These are phyloP conservation scores for Raffaelea ambrosiae DNA, from an alignment of 2,329 filamentous ascomycete genomes.

Conservation along the genomic window DNA sequence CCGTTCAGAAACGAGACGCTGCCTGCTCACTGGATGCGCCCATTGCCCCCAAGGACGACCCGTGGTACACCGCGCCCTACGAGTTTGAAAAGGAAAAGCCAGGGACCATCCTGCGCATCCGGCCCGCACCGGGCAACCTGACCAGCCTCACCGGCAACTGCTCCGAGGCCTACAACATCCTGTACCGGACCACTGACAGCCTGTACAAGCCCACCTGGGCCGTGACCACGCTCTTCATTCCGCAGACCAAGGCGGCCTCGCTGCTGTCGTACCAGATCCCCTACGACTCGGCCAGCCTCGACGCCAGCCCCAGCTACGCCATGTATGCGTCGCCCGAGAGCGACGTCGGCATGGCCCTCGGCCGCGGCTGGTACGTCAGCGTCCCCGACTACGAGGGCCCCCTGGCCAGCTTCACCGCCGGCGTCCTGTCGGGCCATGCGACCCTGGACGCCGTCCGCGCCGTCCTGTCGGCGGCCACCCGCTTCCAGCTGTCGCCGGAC, in stretches of 20 bases:
- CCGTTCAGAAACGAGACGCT: no score
- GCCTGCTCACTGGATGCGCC: conserved; percentile 10
- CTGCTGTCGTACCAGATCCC: conserved; percentile 33
- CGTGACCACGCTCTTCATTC: conserved; percentile 27
- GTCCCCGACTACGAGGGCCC: conserved; percentile 37
- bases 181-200: conserved; percentile 28
- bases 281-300: conserved; percentile 27
- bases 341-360: conserved; percentile 26
- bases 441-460: conserved; percentile 34
- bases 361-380: conserved; percentile 33
- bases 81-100: conserved; percentile 18
- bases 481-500: conserved; percentile 20
- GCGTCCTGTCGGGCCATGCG: conserved; percentile 31
- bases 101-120: conserved; percentile 20
- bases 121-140: conserved; percentile 18
- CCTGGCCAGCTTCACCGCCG: conserved; percentile 31
- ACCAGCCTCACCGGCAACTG: conserved; percentile 12
- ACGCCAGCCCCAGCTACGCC: conserved; percentile 28
- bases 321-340: conserved; percentile 14
- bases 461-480: conserved; percentile 18
- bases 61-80: conserved; percentile 22
- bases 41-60: conserved; percentile 20
- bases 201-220: conserved; percentile 25
- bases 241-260: conserved; percentile 8
- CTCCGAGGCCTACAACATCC: conserved; percentile 23